A percentile compares a stretch with the other conserved stretches of the same genome.
Evolutionary conservation across 2,329 filamentous ascomycete species (phyloP).

Genomic region (Claviceps quebecensis): DNA sequence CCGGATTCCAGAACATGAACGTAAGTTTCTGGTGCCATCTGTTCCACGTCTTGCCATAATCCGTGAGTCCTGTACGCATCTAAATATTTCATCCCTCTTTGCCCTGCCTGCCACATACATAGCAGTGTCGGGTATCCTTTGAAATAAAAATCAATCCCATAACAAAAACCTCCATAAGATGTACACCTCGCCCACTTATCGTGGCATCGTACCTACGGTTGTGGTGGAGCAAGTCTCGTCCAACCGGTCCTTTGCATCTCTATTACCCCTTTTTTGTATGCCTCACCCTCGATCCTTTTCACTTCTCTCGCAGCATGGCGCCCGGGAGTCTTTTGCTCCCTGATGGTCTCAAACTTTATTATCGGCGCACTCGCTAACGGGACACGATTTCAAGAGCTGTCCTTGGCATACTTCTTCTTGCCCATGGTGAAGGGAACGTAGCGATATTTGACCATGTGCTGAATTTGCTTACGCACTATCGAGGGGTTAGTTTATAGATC

Average conservation of each 20-base stretch:
- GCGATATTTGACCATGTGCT: slow-evolving; percentile 99
- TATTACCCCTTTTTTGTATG: neutral
- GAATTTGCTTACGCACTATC: slow-evolving; percentile 96
- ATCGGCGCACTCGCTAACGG: neutral
- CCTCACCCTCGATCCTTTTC: neutral
- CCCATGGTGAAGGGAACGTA: slow-evolving; percentile 90
- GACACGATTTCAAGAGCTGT: slow-evolving; percentile 28
- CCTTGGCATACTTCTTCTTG: slow-evolving; percentile 67
- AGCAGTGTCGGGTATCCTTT: neutral
- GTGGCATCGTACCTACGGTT: neutral
- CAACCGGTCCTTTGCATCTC: neutral
- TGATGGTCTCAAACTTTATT: neutral
- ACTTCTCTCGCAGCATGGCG: neutral
- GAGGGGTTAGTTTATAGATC: neutral
- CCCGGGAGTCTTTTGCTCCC: neutral
- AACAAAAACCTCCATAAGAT: neutral
- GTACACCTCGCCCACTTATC: neutral
- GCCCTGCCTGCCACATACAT: neutral
- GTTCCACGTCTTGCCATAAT: neutral
- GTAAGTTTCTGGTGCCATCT: neutral
- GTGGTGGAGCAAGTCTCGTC: neutral
- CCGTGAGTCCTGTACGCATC: neutral
- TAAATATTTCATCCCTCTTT: slow-evolving; percentile 2
- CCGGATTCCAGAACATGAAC: neutral
- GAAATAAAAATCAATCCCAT: slow-evolving; percentile 1